phyloP scores from a whole-genome alignment of 805 yeast genomes.

The Suhomyces vadensis region DNA sequence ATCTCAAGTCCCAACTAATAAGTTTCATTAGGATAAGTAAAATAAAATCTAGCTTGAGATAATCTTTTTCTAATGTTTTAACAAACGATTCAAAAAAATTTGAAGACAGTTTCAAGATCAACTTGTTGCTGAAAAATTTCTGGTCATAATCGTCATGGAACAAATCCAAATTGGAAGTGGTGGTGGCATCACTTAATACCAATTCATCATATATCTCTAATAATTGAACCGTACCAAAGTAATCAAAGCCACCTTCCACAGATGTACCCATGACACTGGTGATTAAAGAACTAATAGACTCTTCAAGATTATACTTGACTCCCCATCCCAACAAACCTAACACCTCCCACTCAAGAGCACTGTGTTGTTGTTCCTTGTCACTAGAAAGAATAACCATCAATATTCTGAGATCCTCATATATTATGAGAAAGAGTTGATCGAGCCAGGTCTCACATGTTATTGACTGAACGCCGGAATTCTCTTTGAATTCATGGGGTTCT shows the following conservation, averaged over 20 bases:
- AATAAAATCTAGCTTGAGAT: constrained; percentile 34
- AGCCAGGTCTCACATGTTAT: constrained; percentile 72
- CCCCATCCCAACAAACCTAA: constrained; percentile 58
- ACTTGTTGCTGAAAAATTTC: constrained; percentile 31
- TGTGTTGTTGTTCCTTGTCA: constrained; percentile 40
- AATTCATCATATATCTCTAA: constrained; percentile 49
- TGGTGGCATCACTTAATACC: constrained; percentile 32
- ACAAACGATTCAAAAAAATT: constrained; percentile 21
- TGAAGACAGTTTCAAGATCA: constrained; percentile 28
- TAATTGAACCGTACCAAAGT: constrained; percentile 54
- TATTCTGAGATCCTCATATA: constrained; percentile 58
- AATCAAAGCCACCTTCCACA: constrained; percentile 58
- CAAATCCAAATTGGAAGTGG: constrained; percentile 32
- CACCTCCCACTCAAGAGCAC: constrained; percentile 75
- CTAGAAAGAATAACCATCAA: constrained; percentile 27
- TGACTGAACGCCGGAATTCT: too few relatives aligned
- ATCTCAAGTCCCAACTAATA: constrained; percentile 63
- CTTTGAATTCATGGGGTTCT: too few relatives aligned
- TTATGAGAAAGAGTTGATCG: constrained; percentile 67
- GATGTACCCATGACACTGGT: constrained; percentile 53
- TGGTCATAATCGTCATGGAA: constrained; percentile 30
- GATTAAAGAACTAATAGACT: constrained; percentile 37
- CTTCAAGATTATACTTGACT: constrained; percentile 39
- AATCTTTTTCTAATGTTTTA: constrained; percentile 27
- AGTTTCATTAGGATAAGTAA: constrained; percentile 41